phyloP scores from a whole-genome alignment of 1,139 yeast species.

The Zygotorulaspora mrakii region DNA sequence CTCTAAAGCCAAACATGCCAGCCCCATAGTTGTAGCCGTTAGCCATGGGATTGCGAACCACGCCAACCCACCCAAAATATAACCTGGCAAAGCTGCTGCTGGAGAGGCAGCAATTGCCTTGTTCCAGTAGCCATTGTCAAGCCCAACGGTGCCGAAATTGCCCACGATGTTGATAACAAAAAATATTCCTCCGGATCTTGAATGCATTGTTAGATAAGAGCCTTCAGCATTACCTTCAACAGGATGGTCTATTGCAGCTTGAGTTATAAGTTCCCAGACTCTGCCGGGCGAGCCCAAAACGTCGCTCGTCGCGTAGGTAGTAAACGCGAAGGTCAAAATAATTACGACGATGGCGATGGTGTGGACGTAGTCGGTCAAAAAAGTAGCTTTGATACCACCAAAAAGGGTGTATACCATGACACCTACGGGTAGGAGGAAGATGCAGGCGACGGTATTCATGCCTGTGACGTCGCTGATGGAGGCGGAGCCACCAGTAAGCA shows the following conservation, averaged over 20 bases:
- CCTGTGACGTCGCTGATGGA: conserved; percentile 75
- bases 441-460: conserved; percentile 76
- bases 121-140: conserved; percentile 88
- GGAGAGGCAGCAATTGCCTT: conserved; percentile 87
- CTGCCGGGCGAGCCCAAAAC: conserved; percentile 74
- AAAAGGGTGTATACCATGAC: conserved; percentile 77
- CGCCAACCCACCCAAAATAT: conserved; percentile 81
- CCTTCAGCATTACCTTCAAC: conserved; percentile 71
- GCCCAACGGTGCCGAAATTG: conserved; percentile 82
- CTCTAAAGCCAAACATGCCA: conserved; percentile 73
- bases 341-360: conserved; percentile 59
- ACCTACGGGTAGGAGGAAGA: conserved; percentile 77
- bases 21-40: conserved; percentile 78
- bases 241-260: conserved; percentile 56
- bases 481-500: conserved; percentile 82
- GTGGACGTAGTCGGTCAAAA: conserved; percentile 82
- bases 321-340: conserved; percentile 58
- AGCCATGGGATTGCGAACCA: conserved; percentile 91
- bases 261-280: conserved; percentile 66
- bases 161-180: conserved; percentile 81
- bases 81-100: conserved; percentile 83
- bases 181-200: conserved; percentile 75
- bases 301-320: conserved; percentile 57
- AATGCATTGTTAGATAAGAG: conserved; percentile 75
- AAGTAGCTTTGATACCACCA: conserved; percentile 89